These are phyloP conservation scores for Cordyceps cateniannulata DNA, from an alignment of 2,329 filamentous ascomycete genomes.

Conservation along the genomic window DNA sequence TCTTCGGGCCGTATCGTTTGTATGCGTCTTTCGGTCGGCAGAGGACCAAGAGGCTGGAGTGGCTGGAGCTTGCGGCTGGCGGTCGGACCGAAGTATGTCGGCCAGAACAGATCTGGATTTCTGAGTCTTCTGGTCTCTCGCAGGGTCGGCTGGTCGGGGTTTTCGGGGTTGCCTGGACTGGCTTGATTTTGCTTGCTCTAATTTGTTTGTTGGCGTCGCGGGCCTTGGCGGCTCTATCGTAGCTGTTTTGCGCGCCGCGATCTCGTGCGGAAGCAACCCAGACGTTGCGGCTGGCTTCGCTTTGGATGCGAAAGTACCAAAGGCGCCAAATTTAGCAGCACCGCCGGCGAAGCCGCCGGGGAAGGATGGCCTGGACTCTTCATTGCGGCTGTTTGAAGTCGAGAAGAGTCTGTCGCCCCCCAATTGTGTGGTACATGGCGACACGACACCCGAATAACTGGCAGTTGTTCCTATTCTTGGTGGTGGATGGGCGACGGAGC, in stretches of 20 bases:
- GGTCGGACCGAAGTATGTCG: constrained; percentile 22
- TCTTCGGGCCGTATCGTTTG: constrained; percentile 4
- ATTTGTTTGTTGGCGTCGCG: constrained; percentile 11
- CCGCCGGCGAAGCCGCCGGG: constrained; percentile 20
- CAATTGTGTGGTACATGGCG: not conserved
- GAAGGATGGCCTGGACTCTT: constrained; percentile 18
- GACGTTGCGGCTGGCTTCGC: constrained; percentile 14
- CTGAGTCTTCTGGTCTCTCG: constrained; percentile 2
- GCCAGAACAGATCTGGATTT: constrained; percentile 25
- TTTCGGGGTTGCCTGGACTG: constrained; percentile 5
- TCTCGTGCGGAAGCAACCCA: constrained; percentile 32
- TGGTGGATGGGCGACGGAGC: not conserved
- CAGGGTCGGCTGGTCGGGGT: not conserved
- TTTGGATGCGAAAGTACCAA: constrained; percentile 17
- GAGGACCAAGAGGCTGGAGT: not conserved
- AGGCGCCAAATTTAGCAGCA: constrained; percentile 15
- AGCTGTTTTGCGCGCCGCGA: constrained; percentile 26
- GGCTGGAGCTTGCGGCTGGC: constrained; percentile 9
- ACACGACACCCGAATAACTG: not conserved
- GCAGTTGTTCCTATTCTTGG: not conserved
- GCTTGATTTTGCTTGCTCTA: not conserved
- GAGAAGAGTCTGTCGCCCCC: constrained; percentile 19
- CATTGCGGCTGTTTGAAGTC: constrained; percentile 19
- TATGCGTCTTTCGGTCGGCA: constrained; percentile 18
- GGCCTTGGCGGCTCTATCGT: constrained; percentile 12